Evolutionary conservation across 2,329 filamentous ascomycete species (phyloP), one percentile per base, ranked within the genome.

Genomic region (Cadophora malorum): DNA sequence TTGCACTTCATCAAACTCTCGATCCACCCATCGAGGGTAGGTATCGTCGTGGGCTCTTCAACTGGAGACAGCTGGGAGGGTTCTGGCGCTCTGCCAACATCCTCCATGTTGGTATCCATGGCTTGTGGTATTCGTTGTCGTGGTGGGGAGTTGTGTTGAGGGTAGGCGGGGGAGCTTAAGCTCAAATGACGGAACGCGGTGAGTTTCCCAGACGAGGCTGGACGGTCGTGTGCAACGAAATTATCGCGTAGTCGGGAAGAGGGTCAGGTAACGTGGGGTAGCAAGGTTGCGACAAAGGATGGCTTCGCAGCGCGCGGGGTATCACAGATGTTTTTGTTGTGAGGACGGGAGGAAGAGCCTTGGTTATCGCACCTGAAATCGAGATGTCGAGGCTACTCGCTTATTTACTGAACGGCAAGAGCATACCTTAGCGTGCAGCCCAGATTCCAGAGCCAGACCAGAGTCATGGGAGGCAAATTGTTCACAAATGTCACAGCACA

Each of bases 51-150:
- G 66, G 95, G 92, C 83, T 98, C 96, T 77, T 89, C 86, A 66
- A 89, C 84, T 62, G 93, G 88, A 69, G 91, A 88, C 76, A 97
- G 82, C 78, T 91, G 91, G 79, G 92, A 87, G 73, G 88, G 87
- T 79, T 91, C 89, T 73, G 94, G 92, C 77, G 91, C 90, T 82
- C 94, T 92, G 78, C 91, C 92, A 76, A 97, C 94, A 80, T 99
- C 96, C 85, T 97, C 95, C 96, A 99, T 99, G 82, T 96, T 97
- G 79, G 94, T 97, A 82, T 99, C 95, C 94, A 97, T 97, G 63
- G 64, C 74, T 67, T 58, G 47, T 67, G 65, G 62, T 64, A 55
- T 61, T 50, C 61, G 64, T 68, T 69, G 52, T 59, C 62, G 59
- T 23, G 49, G 67, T 38, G 52, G 50, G 38, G 61, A 53, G 61